These are phyloP conservation scores for Calvatia gigantea DNA, from an alignment of 768 basidiomycete genomes.

Conservation along the genomic window DNA sequence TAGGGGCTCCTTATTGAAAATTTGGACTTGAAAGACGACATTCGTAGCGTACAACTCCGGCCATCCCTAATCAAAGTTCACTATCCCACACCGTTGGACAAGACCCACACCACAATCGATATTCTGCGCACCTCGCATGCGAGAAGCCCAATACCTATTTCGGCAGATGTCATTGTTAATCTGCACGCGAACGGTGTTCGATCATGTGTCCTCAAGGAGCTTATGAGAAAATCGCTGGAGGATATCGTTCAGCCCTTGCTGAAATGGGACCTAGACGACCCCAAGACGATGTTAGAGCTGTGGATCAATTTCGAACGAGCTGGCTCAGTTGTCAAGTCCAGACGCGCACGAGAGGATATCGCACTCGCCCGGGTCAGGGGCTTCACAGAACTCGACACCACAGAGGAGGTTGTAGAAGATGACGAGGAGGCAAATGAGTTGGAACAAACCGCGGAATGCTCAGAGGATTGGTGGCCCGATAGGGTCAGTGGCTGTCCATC, in stretches of 20 bases:
- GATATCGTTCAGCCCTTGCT: conserved; percentile 35
- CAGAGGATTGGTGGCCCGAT: conserved; percentile 72
- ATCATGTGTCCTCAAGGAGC: conserved; percentile 30
- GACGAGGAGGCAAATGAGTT: conserved; percentile 30
- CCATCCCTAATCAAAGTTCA: conserved; percentile 46
- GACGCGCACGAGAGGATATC: conserved; percentile 32
- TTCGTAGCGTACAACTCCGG: conserved; percentile 26
- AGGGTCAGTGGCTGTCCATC: conserved; percentile 61
- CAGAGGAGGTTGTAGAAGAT: conserved; percentile 34
- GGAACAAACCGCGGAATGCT: conserved; percentile 31
- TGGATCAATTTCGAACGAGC: conserved; percentile 36
- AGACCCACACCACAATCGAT: conserved; percentile 46
- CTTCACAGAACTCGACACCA: conserved; percentile 32
- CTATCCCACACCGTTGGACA: conserved; percentile 33
- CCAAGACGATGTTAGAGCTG: conserved; percentile 32
- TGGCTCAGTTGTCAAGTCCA: conserved; percentile 39
- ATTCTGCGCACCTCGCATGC: conserved; percentile 51
- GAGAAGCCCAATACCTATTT: conserved; percentile 41
- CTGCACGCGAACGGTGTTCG: conserved; percentile 63
- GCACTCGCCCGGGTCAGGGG: conserved; percentile 44
- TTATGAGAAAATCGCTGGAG: conserved; percentile 33
- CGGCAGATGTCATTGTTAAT: conserved; percentile 59
- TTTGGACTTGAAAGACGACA: conserved; percentile 22
- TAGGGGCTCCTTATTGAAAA: conserved; percentile 40
- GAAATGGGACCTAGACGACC: conserved; percentile 39